A percentile compares a stretch with the other conserved stretches of the same genome.
Conservation (phyloP, 768 basidiomycete genomes). For the Mrakia gelida region DNA sequence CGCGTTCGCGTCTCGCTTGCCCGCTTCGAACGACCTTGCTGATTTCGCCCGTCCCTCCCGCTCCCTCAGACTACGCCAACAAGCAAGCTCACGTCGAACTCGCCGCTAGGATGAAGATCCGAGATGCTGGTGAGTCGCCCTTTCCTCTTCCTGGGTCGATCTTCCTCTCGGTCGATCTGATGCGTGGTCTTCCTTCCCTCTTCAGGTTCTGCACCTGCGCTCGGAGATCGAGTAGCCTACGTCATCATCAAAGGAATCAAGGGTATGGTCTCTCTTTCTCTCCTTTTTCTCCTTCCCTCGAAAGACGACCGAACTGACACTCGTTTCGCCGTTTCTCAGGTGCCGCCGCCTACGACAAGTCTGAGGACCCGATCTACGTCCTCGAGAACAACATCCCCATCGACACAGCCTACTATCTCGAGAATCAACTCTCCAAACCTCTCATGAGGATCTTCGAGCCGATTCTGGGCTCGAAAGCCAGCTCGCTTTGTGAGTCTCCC, state of each 20-base stretch:
- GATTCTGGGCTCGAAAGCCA: conserved; percentile 86
- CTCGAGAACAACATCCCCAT: conserved; percentile 97
- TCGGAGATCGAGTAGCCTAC: conserved; percentile 98
- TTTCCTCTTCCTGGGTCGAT: not conserved
- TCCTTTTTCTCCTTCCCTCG: not conserved
- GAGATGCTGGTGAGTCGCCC: conserved; percentile 68
- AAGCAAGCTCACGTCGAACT: conserved; percentile 97
- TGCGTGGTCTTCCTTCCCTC: not conserved
- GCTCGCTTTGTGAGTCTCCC: conserved; percentile 62
- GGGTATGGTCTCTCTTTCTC: conserved; percentile 50
- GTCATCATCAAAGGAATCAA: conserved; percentile 96
- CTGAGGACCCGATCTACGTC: conserved; percentile 95
- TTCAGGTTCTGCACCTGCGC: conserved; percentile 85
- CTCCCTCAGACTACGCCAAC: conserved; percentile 68
- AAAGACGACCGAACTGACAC: no score
- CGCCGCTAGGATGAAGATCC: conserved; percentile 89
- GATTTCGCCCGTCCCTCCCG: not conserved
- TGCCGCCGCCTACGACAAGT: conserved; percentile 97
- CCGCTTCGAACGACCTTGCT: not conserved
- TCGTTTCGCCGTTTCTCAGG: conserved; percentile 48
- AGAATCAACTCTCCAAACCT: conserved; percentile 95
- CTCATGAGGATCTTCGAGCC: conserved; percentile 97
- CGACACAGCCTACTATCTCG: conserved; percentile 95
- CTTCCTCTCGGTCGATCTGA: not conserved
- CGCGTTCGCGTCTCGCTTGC: not conserved